Conservation (phyloP, 768 basidiomycete species). For the Mycena maculata region DNA sequence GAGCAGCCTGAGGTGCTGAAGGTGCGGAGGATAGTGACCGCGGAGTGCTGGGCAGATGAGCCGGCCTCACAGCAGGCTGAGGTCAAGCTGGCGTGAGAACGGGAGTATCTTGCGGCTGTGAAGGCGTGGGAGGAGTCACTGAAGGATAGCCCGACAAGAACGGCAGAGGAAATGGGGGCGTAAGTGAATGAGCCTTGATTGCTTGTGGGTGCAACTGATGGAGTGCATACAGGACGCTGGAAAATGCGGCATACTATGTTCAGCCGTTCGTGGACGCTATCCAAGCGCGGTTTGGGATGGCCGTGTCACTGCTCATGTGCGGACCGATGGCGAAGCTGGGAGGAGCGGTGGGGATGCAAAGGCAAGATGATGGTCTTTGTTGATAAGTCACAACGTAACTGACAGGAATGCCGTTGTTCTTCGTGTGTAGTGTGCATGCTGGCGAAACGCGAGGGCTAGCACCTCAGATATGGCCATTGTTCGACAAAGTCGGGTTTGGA, state of each 20-base stretch:
- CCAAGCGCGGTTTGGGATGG: constrained; percentile 9
- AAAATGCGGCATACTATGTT: constrained; percentile 2
- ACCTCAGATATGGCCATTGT: background rate
- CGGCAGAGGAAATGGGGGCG: constrained; percentile 6
- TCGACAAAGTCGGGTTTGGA: background rate
- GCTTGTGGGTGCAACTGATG: too few species aligned
- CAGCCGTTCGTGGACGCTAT: constrained; percentile 15
- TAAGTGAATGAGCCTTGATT: too few species aligned
- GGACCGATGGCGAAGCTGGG: background rate
- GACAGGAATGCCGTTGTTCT: background rate
- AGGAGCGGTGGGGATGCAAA: background rate
- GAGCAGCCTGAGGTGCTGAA: background rate
- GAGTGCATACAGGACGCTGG: background rate
- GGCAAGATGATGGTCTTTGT: too few species aligned
- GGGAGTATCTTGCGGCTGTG: background rate
- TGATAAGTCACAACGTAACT: too few species aligned
- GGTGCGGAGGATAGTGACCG: background rate
- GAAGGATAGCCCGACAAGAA: background rate
- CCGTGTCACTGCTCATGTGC: background rate
- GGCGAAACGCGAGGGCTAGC: constrained; percentile 4
- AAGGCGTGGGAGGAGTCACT: constrained; percentile 3
- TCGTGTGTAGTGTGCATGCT: constrained; percentile 10
- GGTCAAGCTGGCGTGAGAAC: background rate
- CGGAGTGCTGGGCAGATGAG: background rate
- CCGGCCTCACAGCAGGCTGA: background rate